These are phyloP conservation scores for Aspergillus sojae DNA, from an alignment of 2,329 filamentous ascomycete species.

Conservation along the genomic window DNA sequence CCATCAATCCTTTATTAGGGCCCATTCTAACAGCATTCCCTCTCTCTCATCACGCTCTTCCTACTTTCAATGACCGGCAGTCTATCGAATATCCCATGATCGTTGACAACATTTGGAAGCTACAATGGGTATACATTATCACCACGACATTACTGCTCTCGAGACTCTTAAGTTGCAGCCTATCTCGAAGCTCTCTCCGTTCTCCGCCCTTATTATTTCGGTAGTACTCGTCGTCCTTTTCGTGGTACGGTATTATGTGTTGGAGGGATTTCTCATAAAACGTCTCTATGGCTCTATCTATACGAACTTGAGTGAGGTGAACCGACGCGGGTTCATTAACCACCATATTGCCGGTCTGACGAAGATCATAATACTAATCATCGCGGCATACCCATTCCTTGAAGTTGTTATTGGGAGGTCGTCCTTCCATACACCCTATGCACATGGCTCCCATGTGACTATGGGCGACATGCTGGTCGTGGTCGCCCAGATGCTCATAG, in stretches of 20 bases:
- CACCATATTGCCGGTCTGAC: conserved; percentile 49
- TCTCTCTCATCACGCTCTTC: background rate
- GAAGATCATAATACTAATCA: conserved; percentile 44
- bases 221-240: conserved; percentile 36
- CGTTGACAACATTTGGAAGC: background rate
- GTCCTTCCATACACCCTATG: conserved; percentile 36
- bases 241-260: conserved; percentile 46
- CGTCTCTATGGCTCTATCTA: conserved; percentile 40
- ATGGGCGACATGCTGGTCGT: conserved; percentile 47
- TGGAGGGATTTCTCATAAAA: conserved; percentile 43
- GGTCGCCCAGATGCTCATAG: conserved; percentile 45
- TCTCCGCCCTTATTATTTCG: conserved; percentile 31
- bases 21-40: background rate
- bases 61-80: background rate
- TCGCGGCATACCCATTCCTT: conserved; percentile 48
- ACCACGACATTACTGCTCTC: background rate
- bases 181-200: conserved; percentile 28
- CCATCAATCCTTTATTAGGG: background rate
- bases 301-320: conserved; percentile 37
- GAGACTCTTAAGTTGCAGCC: conserved; percentile 13
- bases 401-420: conserved; percentile 38
- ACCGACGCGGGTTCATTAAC: conserved; percentile 48
- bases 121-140: background rate
- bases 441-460: conserved; percentile 33
- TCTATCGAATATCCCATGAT: background rate